Base-by-base conservation (phyloP, 2,329 filamentous ascomycete species). In the Aspergillus flavus region DNA sequence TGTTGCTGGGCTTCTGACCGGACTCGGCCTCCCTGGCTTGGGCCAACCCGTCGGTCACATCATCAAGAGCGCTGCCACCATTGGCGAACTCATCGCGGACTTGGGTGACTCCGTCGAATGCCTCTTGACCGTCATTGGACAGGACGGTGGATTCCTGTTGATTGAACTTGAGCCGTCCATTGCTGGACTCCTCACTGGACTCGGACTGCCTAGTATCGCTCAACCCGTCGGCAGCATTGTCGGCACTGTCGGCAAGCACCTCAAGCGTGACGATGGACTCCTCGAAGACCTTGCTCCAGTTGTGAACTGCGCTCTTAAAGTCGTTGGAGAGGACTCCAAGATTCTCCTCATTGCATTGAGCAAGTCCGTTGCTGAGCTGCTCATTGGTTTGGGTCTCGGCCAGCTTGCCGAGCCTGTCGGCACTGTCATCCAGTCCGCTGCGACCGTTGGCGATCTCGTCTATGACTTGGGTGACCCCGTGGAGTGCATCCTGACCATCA, bases 31-130 rank as follows among this genome's bases (percentile, higher is more conserved):
- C 46, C 39, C 56, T 36, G 28, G 50, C 14, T 64, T 75, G 39
- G 69, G 68, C 58, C 61, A 63, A 55, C 71, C 74, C 59, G 66
- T 71, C 32, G 75, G 74, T 46, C 56, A 63, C 50, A 66, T 77
- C 28, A 64, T 76, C 57, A 64, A 66, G 28, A 65, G 68, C 53
- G 72, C 73, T n/a, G 61, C 62, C 57, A 64, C 53, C 54, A 55
- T 73, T 21, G 72, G 72, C 64, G 73, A 70, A 41, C 70, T 76
- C 48, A 21, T 75, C 56, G 64, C 61, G 23, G 63, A 71, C 56
- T 36, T 75, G 10, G 70, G 65, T 43, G 58, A 59, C 11, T 45
- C 58, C 30, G 65, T 69, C 21, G 65, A 73, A 57, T 65, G 64
- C 36, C 63, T 70, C 45, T 64, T 73, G 34, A 62, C 69, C 16